Percentiles rank a stretch among this genome's conserved stretches.
Conservation (phyloP, 805 yeast species). For the Nakazawaea populi region DNA sequence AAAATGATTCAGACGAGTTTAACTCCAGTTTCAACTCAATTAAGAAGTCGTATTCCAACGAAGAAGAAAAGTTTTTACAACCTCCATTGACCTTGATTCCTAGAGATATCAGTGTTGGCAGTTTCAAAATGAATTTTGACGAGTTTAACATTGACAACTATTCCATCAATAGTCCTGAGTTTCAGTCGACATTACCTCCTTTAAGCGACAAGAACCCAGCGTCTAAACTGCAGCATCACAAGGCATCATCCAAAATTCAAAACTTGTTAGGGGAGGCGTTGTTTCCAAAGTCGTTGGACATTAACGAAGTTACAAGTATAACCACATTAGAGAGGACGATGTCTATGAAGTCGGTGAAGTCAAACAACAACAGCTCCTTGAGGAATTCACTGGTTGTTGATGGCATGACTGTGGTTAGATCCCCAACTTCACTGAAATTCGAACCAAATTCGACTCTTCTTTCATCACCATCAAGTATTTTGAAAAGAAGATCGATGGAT, state of each 20-base stretch:
- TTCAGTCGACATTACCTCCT: background rate
- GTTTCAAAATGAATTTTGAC: constrained; percentile 8
- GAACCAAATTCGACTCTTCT: constrained; percentile 3
- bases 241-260: constrained; percentile 21
- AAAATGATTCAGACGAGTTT: constrained; percentile 5
- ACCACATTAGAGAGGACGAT: constrained; percentile 64
- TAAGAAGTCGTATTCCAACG: constrained; percentile 1
- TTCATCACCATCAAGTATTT: constrained; percentile 31
- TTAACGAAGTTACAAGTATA: constrained; percentile 69
- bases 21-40: constrained; percentile 7
- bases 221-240: constrained; percentile 6
- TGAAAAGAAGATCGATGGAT: constrained; percentile 26
- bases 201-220: background rate
- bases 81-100: background rate
- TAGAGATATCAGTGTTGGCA: constrained; percentile 10
- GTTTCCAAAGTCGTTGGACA: constrained; percentile 65
- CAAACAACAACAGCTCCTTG: constrained; percentile 11
- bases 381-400: constrained; percentile 23
- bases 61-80: background rate
- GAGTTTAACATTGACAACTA: constrained; percentile 8
- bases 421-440: constrained; percentile 13
- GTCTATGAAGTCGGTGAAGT: constrained; percentile 47
- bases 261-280: constrained; percentile 44
- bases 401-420: constrained; percentile 43
- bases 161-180: background rate